Base-by-base conservation (phyloP, 2,329 filamentous ascomycete genomes). In the Samsoniella hepiali region DNA sequence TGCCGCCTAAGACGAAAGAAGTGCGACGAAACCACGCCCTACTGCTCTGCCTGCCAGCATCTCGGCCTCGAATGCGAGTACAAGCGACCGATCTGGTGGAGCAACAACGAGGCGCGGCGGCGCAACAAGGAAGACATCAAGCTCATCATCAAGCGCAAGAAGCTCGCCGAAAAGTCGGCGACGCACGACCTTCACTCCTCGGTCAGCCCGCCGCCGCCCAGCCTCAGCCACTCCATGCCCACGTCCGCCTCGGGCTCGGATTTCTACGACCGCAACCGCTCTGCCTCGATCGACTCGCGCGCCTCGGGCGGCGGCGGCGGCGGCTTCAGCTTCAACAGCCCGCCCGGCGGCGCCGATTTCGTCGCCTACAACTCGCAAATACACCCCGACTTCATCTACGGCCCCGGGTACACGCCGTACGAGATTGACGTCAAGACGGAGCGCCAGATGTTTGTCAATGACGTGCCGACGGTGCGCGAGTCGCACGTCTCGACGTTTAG, bases 351-450 rank as follows among this genome's bases (percentile, higher is more conserved):
- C 63, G 74, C 75, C 58, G 83, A 86, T 57, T 87, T 83, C 78
- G 86, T 82, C 70, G 83, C 80, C 72, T 90, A 89, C 78, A 85
- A 81, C 68, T 77, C 79, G 22, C 82, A 84, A 78, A 84, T 89
- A 77, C 89, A 84, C 68, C 78, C 82, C 13, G 84, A 90, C 74
- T 76, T 85, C 72, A 81, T 84, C 76, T 82, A 84, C 65, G 75
- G 75, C 67, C 79, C 83, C 65, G 75, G 84, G 67, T 90, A 84
- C 74, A 85, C 89, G 27, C 92, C 93, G 0, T 97, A 96, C 74
- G 94, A 97, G 77, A 88, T 97, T 65, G 94, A 97, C 75, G 90
- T 98, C 80, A 96, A 94, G 83, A 97, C 93, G 1, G 94, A 97
- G 79, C 85, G 91, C 67, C 92, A 97, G 70, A 93, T 96, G 81